Evolutionary conservation across 257 asterid species (phyloP).

Genomic region (Ajuga chamaepitys): DNA sequence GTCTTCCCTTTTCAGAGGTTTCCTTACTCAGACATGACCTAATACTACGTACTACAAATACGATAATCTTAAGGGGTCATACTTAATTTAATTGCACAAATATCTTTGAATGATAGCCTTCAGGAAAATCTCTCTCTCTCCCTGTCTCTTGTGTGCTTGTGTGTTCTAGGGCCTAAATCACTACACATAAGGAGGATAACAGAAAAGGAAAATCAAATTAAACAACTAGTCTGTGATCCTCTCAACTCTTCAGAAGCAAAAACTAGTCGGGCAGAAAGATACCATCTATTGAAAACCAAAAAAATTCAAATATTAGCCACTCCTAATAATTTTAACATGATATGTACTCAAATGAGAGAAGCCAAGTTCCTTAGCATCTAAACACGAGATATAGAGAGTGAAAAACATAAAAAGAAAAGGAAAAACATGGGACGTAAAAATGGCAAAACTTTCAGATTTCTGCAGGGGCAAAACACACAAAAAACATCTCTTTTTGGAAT

Average conservation of each 20-base stretch:
- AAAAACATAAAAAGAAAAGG: too few relatives aligned
- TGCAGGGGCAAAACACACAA: background rate
- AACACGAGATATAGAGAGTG: too few relatives aligned
- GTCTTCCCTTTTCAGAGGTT: background rate
- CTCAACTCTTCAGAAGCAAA: background rate
- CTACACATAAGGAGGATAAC: background rate
- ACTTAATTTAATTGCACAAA: background rate
- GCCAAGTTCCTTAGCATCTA: background rate
- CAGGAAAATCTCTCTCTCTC: too few relatives aligned
- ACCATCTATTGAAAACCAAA: background rate
- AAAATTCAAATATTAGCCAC: too few relatives aligned
- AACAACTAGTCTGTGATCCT: constrained; percentile 2
- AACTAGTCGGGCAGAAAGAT: background rate
- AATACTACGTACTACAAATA: too few relatives aligned
- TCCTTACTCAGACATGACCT: too few relatives aligned
- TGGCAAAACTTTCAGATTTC: background rate
- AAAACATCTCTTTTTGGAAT: constrained; percentile 1
- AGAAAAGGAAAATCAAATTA: background rate
- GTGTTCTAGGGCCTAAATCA: background rate
- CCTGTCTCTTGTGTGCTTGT: background rate
- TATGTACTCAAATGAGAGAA: background rate
- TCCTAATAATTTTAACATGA: background rate
- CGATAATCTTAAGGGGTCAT: background rate
- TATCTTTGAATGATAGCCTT: background rate
- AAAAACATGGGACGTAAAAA: too few relatives aligned